These are phyloP conservation scores for Cytospora piceicola DNA, from an alignment of 2,329 filamentous ascomycete species.

Conservation along the genomic window DNA sequence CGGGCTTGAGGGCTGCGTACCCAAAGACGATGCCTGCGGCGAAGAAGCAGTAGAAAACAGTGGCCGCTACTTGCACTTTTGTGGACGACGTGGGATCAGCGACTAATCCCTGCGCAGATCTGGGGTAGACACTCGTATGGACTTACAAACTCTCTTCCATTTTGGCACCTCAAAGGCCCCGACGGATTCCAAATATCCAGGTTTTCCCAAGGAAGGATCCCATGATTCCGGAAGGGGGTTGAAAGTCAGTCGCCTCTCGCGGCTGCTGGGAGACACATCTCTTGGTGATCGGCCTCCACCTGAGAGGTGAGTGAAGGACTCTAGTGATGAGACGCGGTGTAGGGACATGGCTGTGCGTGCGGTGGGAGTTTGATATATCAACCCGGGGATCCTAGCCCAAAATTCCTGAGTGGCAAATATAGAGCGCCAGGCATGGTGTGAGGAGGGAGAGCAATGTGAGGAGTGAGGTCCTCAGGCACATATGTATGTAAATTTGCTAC, in stretches of 20 bases:
- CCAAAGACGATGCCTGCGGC: conserved; percentile 82
- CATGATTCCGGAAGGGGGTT: conserved; percentile 59
- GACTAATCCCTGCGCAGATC: conserved; percentile 1
- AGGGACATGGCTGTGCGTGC: conserved; percentile 50
- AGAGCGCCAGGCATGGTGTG: not conserved
- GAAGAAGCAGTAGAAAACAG: conserved; percentile 52
- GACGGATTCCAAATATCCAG: conserved; percentile 51
- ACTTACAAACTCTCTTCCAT: conserved; percentile 59
- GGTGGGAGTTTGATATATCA: not conserved
- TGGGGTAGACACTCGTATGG: not conserved
- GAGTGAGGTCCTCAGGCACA: not conserved
- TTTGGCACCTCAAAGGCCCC: conserved; percentile 58
- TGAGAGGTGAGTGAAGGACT: conserved; percentile 53
- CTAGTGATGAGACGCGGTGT: conserved; percentile 56
- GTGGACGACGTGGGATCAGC: conserved; percentile 4
- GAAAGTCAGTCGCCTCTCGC: conserved; percentile 56
- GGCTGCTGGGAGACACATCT: conserved; percentile 51
- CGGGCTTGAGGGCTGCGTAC: conserved; percentile 82
- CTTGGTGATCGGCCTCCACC: conserved; percentile 43
- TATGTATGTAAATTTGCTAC: not conserved
- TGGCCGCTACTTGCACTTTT: conserved; percentile 46
- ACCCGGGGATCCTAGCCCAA: not conserved
- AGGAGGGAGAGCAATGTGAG: not conserved
- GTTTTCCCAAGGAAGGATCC: conserved; percentile 47
- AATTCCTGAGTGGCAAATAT: not conserved